Conservation (phyloP, 257 asterid genomes). For the Phtheirospermum japonicum region DNA sequence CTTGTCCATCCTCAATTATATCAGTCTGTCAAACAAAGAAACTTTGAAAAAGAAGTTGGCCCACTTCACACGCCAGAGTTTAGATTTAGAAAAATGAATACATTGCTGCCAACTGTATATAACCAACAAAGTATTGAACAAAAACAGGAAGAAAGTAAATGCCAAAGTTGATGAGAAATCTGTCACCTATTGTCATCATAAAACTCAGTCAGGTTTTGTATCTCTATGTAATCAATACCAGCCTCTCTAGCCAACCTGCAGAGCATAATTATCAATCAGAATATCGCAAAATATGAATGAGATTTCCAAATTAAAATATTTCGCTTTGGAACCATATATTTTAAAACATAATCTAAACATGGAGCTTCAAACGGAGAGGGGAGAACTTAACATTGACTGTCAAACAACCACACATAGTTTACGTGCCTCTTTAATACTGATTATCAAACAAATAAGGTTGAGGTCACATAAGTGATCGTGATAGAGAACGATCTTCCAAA, state of each 20-base stretch:
- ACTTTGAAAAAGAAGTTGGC: slow-evolving; percentile 8
- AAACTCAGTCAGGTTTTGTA: slow-evolving; percentile 91
- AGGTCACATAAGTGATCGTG: background rate
- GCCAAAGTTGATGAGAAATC: slow-evolving; percentile 24
- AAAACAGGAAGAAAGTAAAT: slow-evolving; percentile 9
- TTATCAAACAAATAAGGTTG: background rate
- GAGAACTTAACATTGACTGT: background rate
- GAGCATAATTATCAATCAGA: slow-evolving; percentile 27
- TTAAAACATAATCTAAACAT: background rate
- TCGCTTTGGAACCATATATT: background rate
- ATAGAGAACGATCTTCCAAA: no score
- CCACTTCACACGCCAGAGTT: slow-evolving; percentile 7
- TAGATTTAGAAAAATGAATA: background rate
- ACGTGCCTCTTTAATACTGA: background rate
- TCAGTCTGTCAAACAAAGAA: slow-evolving; percentile 5
- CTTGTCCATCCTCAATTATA: background rate
- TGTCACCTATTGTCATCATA: slow-evolving; percentile 84
- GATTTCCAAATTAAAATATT: slow-evolving; percentile 3
- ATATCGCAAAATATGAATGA: slow-evolving; percentile 14
- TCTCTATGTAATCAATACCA: slow-evolving; percentile 85
- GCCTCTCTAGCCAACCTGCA: slow-evolving; percentile 97
- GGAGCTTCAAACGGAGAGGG: slow-evolving; percentile 4
- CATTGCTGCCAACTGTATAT: background rate
- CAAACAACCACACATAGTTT: background rate
- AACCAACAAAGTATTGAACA: slow-evolving; percentile 16